Evolutionary conservation across 192 early-diverging fungal genomes (phyloP), one percentile per base, ranked within the genome.

Genomic region (Backusella westeae): DNA sequence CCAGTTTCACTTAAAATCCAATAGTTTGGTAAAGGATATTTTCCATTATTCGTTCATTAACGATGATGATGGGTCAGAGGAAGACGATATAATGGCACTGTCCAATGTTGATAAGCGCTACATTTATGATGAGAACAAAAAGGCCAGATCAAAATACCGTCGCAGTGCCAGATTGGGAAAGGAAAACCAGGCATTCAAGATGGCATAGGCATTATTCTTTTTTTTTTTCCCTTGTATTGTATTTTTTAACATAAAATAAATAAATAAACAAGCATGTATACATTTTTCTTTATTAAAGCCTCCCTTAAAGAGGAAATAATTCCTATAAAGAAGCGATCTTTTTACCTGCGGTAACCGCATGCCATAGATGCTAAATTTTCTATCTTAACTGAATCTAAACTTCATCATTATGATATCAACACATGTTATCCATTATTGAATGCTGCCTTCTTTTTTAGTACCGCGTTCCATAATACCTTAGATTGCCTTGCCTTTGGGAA

Each of bases 1-100:
- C n/a, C 72, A 78, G 6, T 67, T 74, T 53, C 77, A 78, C n/a
- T 42, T 78, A 21, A 67, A 67, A 65, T 65, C 67, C 38, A 76
- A 76, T 59, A 12, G 6, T 21, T 23, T 70, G 35, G 17, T 76
- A 8, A n/a, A 42, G 10, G 39, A 76, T 56, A 69, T 76, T 8
- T 76, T 76, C 12, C 67, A 29, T 44, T 76, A 70, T 32, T 68
- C 65, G n/a, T 41, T 36, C 9, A 14, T 23, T 41, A 29, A 4
- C 23, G 12, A 52, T 53, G 34, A 69, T 39, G 36, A 34, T 19
- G 29, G 7, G 17, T 68, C 56, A 6, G 46, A 68, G 3, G n/a
- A 70, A 3, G 46, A 76, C 70, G 34, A 34, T 4, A 17, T 17
- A 29, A 10, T 17, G 23, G 17, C 21, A 17, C 6, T 76, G 1